Conservation (phyloP, 768 basidiomycete genomes). For the Lactarius sp. region DNA sequence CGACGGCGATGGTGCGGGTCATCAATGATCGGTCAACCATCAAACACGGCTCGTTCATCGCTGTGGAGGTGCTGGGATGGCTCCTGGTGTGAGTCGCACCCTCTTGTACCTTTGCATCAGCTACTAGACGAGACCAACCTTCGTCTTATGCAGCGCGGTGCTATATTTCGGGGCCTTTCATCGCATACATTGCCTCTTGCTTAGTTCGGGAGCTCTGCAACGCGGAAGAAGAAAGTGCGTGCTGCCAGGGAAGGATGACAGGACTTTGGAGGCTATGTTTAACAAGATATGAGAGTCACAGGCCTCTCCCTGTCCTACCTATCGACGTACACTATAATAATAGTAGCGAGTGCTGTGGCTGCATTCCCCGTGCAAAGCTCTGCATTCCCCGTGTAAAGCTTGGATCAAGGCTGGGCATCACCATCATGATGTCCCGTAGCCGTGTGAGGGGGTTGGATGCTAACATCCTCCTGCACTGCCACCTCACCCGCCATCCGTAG, state of each 20-base stretch:
- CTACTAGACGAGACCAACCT: not conserved
- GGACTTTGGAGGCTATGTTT: not conserved
- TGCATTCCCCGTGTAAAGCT: too few species aligned
- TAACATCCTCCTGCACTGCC: too few species aligned
- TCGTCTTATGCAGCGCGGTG: constrained; percentile 1
- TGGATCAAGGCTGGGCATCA: not conserved
- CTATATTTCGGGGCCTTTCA: constrained; percentile 15
- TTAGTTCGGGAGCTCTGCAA: not conserved
- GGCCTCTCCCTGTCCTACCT: not conserved
- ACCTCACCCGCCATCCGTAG: not conserved
- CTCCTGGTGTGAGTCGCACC: constrained; percentile 18
- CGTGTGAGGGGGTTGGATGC: too few species aligned
- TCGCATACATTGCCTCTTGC: constrained; percentile 11
- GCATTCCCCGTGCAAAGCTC: too few species aligned
- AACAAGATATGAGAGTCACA: not conserved
- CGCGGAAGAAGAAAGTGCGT: not conserved
- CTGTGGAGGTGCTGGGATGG: constrained; percentile 23
- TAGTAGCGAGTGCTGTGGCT: not conserved
- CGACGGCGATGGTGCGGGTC: constrained; percentile 18
- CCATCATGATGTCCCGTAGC: too few species aligned
- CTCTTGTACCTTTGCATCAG: not conserved
- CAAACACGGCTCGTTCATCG: constrained; percentile 15
- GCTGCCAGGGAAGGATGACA: not conserved
- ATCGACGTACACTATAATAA: not conserved
- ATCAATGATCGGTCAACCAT: constrained; percentile 7